phyloP scores from a whole-genome alignment of 441 rosid genomes.

The Hypseocharis bilobata region DNA sequence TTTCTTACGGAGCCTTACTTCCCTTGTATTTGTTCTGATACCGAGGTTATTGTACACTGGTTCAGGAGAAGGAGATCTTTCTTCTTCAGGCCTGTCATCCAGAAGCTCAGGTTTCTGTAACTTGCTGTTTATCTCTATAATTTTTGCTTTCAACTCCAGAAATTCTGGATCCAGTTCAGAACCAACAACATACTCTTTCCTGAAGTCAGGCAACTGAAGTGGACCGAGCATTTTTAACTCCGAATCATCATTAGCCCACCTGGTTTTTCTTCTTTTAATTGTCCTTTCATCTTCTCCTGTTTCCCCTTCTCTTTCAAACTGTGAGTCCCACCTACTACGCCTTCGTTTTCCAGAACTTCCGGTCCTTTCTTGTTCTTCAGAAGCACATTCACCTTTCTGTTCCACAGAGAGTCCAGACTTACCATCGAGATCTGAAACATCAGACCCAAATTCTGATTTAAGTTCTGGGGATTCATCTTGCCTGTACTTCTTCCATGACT shows the following conservation, averaged over 20 bases:
- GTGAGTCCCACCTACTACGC: slow-evolving; percentile 16
- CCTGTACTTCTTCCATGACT: slow-evolving; percentile 6
- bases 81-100: slow-evolving; percentile 4
- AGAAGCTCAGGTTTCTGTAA: slow-evolving; percentile 20
- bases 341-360: slow-evolving; percentile 22
- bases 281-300: slow-evolving; percentile 8
- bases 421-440: slow-evolving; percentile 2
- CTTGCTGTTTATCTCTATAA: slow-evolving; percentile 19
- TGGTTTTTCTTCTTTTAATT: slow-evolving; percentile 27
- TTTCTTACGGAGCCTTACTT: slow-evolving; percentile 18
- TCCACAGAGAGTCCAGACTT: slow-evolving; percentile 3
- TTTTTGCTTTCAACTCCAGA: slow-evolving; percentile 19
- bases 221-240: slow-evolving; percentile 25
- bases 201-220: slow-evolving; percentile 23
- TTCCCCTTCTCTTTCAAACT: slow-evolving; percentile 12
- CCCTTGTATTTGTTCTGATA: slow-evolving; percentile 13
- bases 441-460: slow-evolving; percentile 10
- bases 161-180: slow-evolving; percentile 21
- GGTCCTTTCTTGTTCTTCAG: slow-evolving; percentile 9
- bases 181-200: slow-evolving; percentile 7
- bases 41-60: slow-evolving; percentile 18
- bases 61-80: slow-evolving; percentile 22
- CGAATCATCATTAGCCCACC: slow-evolving; percentile 21
- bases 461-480: slow-evolving; percentile 8
- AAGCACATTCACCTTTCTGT: slow-evolving; percentile 4